A percentile compares a stretch with the other conserved stretches of the same genome.
Conservation (phyloP, 2,329 filamentous ascomycete genomes). For the Trichoderma breve region DNA sequence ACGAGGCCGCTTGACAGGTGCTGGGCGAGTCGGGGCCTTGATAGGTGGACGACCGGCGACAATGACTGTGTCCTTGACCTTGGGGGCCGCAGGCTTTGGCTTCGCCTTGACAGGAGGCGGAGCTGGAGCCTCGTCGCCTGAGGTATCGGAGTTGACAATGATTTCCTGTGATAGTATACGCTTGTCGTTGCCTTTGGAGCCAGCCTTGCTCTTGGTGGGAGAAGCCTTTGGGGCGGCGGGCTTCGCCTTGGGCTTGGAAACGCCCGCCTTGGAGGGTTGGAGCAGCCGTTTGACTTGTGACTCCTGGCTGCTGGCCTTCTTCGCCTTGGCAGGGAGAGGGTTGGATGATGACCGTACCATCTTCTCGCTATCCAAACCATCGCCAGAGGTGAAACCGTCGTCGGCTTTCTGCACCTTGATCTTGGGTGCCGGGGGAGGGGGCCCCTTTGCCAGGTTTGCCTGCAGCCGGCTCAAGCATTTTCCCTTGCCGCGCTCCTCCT, state of each 20-base stretch:
- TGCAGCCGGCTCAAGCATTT: conserved; percentile 62
- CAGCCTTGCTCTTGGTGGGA: conserved; percentile 42
- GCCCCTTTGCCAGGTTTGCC: conserved; percentile 54
- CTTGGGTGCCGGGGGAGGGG: conserved; percentile 47
- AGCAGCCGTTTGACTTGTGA: conserved; percentile 57
- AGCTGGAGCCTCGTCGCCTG: conserved; percentile 46
- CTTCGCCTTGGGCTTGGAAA: conserved; percentile 32
- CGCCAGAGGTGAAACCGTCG: conserved; percentile 42
- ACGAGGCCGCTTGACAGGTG: conserved; percentile 50
- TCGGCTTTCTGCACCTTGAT: conserved; percentile 52
- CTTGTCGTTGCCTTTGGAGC: conserved; percentile 39
- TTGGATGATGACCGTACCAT: conserved; percentile 54
- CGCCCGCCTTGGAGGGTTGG: conserved; percentile 30
- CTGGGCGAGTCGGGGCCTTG: conserved; percentile 34
- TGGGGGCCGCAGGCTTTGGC: conserved; percentile 31
- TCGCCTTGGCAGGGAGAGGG: conserved; percentile 50
- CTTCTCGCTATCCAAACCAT: conserved; percentile 38
- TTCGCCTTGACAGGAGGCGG: conserved; percentile 31
- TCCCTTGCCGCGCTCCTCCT: conserved; percentile 56
- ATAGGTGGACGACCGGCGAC: conserved; percentile 36
- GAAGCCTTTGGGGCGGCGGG: conserved; percentile 33
- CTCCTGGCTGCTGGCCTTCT: conserved; percentile 53
- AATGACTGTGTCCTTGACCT: conserved; percentile 34
- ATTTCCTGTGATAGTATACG: conserved; percentile 55
- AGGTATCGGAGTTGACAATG: conserved; percentile 55